Percentiles rank a stretch among this genome's conserved stretches.
These are phyloP conservation scores for Panicum virgatum DNA, from an alignment of 202 grass and related monocot genomes.

Conservation along the genomic window DNA sequence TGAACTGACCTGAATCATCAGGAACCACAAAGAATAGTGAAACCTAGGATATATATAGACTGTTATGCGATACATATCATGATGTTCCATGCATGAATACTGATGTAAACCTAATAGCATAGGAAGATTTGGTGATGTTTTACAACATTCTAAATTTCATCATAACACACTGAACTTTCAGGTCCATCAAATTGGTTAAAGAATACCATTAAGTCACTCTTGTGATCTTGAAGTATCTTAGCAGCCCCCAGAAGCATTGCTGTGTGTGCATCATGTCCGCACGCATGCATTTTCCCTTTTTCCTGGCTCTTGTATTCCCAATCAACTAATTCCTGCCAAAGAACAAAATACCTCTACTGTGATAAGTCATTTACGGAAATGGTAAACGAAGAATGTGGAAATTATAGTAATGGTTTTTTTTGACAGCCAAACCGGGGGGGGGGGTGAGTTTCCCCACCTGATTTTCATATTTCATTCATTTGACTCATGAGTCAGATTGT, in stretches of 20 bases:
- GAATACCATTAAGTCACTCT: constrained; percentile 15
- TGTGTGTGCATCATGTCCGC: constrained; percentile 39
- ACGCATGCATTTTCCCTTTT: constrained; percentile 37
- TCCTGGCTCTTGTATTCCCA: constrained; percentile 42
- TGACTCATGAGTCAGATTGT: too few relatives aligned
- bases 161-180: neutral
- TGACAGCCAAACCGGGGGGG: too few relatives aligned
- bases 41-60: neutral
- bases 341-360: too few relatives aligned
- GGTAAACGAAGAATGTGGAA: neutral
- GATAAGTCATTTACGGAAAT: neutral
- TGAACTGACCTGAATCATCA: neutral
- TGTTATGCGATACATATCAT: neutral
- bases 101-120: neutral
- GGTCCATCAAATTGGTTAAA: neutral
- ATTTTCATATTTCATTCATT: too few relatives aligned
- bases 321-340: constrained; percentile 32
- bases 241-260: constrained; percentile 40
- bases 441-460: too few relatives aligned
- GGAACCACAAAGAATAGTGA: neutral
- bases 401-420: neutral
- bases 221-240: constrained; percentile 27
- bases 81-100: neutral
- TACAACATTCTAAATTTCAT: neutral
- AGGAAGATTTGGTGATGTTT: neutral